phyloP scores from a whole-genome alignment of 805 yeast species.

The Ascoidea asiatica region DNA sequence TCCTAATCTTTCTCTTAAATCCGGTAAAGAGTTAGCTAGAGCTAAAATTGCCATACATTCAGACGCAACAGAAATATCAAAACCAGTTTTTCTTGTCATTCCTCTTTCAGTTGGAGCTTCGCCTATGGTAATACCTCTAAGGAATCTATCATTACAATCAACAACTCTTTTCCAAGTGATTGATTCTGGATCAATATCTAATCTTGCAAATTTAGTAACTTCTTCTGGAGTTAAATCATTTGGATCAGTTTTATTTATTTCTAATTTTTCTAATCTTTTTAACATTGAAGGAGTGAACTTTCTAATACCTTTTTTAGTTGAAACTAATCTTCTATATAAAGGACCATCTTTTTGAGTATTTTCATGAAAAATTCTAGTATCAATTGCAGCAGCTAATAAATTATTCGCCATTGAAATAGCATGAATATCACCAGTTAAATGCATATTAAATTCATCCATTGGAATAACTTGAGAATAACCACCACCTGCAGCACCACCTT shows the following conservation, averaged over 20 bases:
- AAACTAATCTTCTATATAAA: conserved; percentile 62
- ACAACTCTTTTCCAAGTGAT: conserved; percentile 78
- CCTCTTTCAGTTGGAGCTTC: conserved; percentile 77
- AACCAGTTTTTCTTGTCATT: conserved; percentile 58
- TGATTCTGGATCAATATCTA: conserved; percentile 67
- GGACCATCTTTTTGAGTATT: conserved; percentile 59
- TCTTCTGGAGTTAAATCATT: conserved; percentile 63
- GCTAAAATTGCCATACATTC: conserved; percentile 83
- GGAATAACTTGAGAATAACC: conserved; percentile 82
- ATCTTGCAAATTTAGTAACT: conserved; percentile 45
- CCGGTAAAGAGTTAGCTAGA: conserved; percentile 52
- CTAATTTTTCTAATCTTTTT: conserved; percentile 52
- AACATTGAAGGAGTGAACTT: conserved; percentile 56
- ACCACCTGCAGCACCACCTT: conserved; percentile 90
- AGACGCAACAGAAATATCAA: conserved; percentile 76
- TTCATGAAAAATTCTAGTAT: conserved; percentile 79
- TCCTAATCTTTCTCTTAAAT: conserved; percentile 65
- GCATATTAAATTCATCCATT: conserved; percentile 82
- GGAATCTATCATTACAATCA: conserved; percentile 70
- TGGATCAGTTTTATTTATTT: conserved; percentile 58
- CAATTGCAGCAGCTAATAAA: conserved; percentile 73
- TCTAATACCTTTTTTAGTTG: conserved; percentile 59
- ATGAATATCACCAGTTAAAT: conserved; percentile 76
- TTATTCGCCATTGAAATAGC: conserved; percentile 77
- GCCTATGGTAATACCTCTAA: conserved; percentile 68